phyloP scores from a whole-genome alignment of 768 basidiomycete species.

The Tricholoma furcatifolium region DNA sequence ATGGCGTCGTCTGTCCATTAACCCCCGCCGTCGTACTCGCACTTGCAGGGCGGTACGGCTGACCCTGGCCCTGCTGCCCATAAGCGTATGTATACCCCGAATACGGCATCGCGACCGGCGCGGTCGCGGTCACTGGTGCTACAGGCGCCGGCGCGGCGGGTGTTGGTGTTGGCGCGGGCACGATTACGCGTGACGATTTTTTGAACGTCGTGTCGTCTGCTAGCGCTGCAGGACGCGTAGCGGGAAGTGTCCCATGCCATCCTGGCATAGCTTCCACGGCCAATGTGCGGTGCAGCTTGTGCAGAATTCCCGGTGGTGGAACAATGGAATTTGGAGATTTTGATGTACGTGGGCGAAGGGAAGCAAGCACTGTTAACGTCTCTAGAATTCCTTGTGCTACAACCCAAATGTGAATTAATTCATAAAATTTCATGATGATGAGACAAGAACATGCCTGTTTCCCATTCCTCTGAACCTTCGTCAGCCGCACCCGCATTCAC shows the following conservation, averaged over 20 bases:
- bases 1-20: slow-evolving; percentile 16
- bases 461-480: slow-evolving; percentile 80
- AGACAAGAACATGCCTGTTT: slow-evolving; percentile 55
- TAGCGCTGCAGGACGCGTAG: slow-evolving; percentile 55
- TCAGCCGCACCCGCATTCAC: slow-evolving; percentile 42
- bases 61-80: slow-evolving; percentile 19
- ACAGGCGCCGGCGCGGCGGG: slow-evolving; percentile 22
- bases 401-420: slow-evolving; percentile 9
- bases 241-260: slow-evolving; percentile 74
- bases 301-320: slow-evolving; percentile 65
- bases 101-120: slow-evolving; percentile 24
- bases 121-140: slow-evolving; percentile 22
- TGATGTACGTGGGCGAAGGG: slow-evolving; percentile 64
- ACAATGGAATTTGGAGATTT: slow-evolving; percentile 48
- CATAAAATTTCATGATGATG: slow-evolving; percentile 2
- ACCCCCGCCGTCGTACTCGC: not conserved
- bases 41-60: slow-evolving; percentile 14
- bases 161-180: slow-evolving; percentile 28
- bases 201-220: slow-evolving; percentile 76
- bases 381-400: slow-evolving; percentile 72
- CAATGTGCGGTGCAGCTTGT: slow-evolving; percentile 68
- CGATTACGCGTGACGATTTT: slow-evolving; percentile 39
- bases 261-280: slow-evolving; percentile 58
- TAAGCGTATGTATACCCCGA: slow-evolving; percentile 36
- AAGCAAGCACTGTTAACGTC: slow-evolving; percentile 65